phyloP scores from a whole-genome alignment of 208 protist genomes.

The Leishmania major region DNA sequence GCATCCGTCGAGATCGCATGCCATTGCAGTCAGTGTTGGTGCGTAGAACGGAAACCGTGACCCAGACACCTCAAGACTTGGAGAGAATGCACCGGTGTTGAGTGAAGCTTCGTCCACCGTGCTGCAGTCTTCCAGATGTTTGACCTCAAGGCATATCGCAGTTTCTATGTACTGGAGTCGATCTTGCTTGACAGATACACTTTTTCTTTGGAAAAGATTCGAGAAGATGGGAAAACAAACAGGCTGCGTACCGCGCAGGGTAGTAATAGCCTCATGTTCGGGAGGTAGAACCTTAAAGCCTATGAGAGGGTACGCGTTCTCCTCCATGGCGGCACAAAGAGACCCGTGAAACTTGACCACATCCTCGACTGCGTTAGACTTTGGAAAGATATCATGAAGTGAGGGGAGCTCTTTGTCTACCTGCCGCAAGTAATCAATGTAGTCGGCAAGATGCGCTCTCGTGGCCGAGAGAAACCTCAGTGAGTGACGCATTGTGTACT shows the following conservation, averaged over 20 bases:
- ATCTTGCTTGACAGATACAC: conserved; percentile 45
- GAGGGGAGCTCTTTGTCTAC: conserved; percentile 61
- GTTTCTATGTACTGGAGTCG: conserved; percentile 75
- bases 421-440: conserved; percentile 68
- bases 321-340: conserved; percentile 64
- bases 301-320: conserved; percentile 51
- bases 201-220: conserved; percentile 40
- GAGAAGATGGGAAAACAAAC: conserved; percentile 78
- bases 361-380: conserved; percentile 38
- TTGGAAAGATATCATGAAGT: conserved; percentile 74
- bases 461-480: conserved; percentile 19
- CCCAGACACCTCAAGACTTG: conserved; percentile 68
- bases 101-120: conserved; percentile 17
- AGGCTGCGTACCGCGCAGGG: conserved; percentile 43
- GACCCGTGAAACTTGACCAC: conserved; percentile 68
- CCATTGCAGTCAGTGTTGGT: conserved; percentile 55
- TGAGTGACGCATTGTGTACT: conserved; percentile 20
- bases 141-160: conserved; percentile 57
- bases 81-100: conserved; percentile 36
- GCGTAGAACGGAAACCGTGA: conserved; percentile 86
- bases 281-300: conserved; percentile 79
- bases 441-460: conserved; percentile 46
- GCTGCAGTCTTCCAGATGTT: conserved; percentile 27
- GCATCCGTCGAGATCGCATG: conserved; percentile 70
- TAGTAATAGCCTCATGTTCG: conserved; percentile 41